Evolutionary conservation across 1,139 yeast genomes (phyloP).

Genomic region (Wickerhamomyces sp.): DNA sequence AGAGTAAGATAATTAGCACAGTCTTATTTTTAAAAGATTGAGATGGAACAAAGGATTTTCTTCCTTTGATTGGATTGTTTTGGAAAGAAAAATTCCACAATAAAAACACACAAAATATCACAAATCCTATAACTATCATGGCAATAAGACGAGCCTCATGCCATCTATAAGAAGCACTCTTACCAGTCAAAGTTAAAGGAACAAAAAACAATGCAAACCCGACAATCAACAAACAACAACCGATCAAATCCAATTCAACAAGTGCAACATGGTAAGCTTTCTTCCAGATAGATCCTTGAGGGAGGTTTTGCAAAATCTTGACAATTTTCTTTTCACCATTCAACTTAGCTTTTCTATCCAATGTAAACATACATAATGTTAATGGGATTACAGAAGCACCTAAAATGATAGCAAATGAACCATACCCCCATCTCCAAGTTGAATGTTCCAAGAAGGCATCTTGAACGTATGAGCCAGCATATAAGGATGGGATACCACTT

Average conservation of each 20-base stretch:
- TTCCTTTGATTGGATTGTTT: constrained; percentile 6
- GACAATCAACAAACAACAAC: constrained; percentile 29
- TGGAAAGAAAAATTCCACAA: constrained; percentile 19
- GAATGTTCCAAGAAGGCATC: constrained; percentile 22
- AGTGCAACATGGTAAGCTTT: constrained; percentile 11
- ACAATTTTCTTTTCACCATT: constrained; percentile 13
- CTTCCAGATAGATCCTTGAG: constrained; percentile 11
- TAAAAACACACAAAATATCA: constrained; percentile 17
- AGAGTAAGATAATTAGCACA: constrained; percentile 15
- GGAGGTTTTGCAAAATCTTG: constrained; percentile 12
- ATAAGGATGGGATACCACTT: constrained; percentile 23
- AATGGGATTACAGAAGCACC: constrained; percentile 31
- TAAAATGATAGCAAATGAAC: constrained; percentile 33
- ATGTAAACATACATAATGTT: constrained; percentile 25
- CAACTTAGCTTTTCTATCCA: constrained; percentile 27
- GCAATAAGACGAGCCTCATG: constrained; percentile 22
- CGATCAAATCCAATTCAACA: constrained; percentile 32
- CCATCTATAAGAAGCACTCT: constrained; percentile 22
- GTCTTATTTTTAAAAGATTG: constrained; percentile 20
- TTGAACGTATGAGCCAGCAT: constrained; percentile 24
- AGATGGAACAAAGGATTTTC: constrained; percentile 24
- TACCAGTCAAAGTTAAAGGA: constrained; percentile 32
- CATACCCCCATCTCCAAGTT: constrained; percentile 38
- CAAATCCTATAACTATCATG: constrained; percentile 25
- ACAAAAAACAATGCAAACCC: constrained; percentile 32